Evolutionary conservation across 495 filamentous ascomycete species (phyloP).

Genomic region (Penicillium ucsense): DNA sequence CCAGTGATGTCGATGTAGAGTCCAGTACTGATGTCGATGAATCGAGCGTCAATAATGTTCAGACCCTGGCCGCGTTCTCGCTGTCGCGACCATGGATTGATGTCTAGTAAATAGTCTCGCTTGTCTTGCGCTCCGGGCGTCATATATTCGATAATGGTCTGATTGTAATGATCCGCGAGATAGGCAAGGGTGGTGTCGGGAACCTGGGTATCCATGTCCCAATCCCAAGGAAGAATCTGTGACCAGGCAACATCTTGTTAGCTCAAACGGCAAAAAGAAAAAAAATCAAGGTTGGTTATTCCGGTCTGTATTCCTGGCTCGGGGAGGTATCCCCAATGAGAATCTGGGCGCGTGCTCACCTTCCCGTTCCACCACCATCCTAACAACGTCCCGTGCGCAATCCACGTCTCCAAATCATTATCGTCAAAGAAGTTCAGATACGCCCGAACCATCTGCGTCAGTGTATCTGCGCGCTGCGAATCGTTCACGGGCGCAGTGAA

Average conservation of each 20-base stretch:
- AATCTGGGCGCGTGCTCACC: constrained; percentile 20
- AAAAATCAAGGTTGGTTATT: too few relatives aligned
- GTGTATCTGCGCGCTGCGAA: constrained; percentile 49
- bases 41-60: constrained; percentile 81
- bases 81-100: constrained; percentile 60
- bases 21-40: constrained; percentile 69
- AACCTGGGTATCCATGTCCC: constrained; percentile 80
- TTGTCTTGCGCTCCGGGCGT: constrained; percentile 19
- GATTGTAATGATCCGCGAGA: constrained; percentile 55
- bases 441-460: constrained; percentile 60
- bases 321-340: neutral
- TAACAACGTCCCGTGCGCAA: constrained; percentile 76
- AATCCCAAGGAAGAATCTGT: constrained; percentile 75
- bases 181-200: constrained; percentile 49
- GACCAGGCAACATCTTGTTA: neutral
- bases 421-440: constrained; percentile 59
- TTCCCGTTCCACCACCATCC: constrained; percentile 90
- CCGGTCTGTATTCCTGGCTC: too few relatives aligned
- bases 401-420: constrained; percentile 69
- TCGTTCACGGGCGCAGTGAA: constrained; percentile 52
- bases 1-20: constrained; percentile 88
- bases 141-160: constrained; percentile 52
- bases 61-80: constrained; percentile 52
- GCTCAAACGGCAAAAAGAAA: neutral
- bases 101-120: constrained; percentile 62